Percentiles rank a stretch among this genome's conserved stretches.
These are phyloP conservation scores for Aspergillus sp. DNA, from an alignment of 2,329 filamentous ascomycete species.

Conservation along the genomic window DNA sequence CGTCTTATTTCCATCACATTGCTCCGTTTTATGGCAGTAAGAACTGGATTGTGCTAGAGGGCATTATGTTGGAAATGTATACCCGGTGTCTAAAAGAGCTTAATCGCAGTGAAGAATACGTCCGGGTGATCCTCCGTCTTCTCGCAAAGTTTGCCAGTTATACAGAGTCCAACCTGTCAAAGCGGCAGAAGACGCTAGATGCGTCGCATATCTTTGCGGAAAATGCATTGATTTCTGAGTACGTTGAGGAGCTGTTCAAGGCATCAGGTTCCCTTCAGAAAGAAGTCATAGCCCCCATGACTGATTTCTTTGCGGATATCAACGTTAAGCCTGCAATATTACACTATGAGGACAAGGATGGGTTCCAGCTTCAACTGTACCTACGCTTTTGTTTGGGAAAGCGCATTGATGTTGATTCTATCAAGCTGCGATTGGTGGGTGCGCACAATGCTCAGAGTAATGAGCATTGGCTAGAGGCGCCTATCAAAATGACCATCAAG, in stretches of 20 bases:
- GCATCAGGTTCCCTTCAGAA: conserved; percentile 55
- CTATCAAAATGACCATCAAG: conserved; percentile 50
- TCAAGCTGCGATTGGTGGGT: conserved; percentile 65
- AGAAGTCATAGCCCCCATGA: conserved; percentile 68
- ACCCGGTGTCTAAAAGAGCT: conserved; percentile 77
- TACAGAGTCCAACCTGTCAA: conserved; percentile 34
- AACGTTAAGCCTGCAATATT: conserved; percentile 67
- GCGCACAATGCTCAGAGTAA: conserved; percentile 51
- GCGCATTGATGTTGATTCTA: conserved; percentile 64
- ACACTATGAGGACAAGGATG: conserved; percentile 72
- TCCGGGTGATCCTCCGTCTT: conserved; percentile 72
- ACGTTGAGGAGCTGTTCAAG: conserved; percentile 48
- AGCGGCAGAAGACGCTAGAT: conserved; percentile 33
- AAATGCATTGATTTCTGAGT: conserved; percentile 33
- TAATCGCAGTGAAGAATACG: conserved; percentile 74
- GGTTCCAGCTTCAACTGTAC: conserved; percentile 69
- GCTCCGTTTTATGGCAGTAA: conserved; percentile 76
- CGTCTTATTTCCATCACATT: conserved; percentile 74
- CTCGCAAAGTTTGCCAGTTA: conserved; percentile 42
- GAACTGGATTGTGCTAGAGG: conserved; percentile 77
- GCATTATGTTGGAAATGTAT: conserved; percentile 84
- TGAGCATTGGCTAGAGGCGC: conserved; percentile 67
- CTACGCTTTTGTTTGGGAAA: conserved; percentile 73
- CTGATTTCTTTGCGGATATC: conserved; percentile 72
- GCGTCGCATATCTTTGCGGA: conserved; percentile 34